Evolutionary conservation across 805 yeast species (phyloP).

Genomic region (Metschnikowia reukaufii): DNA sequence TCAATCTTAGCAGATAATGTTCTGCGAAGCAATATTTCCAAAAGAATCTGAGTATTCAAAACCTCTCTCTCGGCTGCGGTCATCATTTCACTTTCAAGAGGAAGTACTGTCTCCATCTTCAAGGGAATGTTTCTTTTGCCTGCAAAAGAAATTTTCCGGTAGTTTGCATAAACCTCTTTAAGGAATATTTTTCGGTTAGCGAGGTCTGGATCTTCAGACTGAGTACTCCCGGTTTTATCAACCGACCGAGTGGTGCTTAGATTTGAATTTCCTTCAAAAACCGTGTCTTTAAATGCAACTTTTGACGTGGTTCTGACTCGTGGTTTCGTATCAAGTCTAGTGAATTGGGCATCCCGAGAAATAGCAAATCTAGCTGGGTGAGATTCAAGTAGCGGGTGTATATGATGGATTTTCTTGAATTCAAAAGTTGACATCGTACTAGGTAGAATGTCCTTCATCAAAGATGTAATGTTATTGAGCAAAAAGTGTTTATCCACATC

Average conservation of each 20-base stretch:
- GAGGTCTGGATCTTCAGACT: slow-evolving; percentile 5
- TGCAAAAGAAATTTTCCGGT: slow-evolving; percentile 28
- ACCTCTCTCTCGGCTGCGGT: slow-evolving; percentile 26
- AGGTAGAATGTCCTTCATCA: slow-evolving; percentile 34
- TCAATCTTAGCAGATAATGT: slow-evolving; percentile 44
- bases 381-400: slow-evolving; percentile 15
- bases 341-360: slow-evolving; percentile 12
- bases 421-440: slow-evolving; percentile 26
- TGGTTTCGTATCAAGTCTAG: slow-evolving; percentile 1
- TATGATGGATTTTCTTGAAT: slow-evolving; percentile 18
- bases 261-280: background rate
- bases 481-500: slow-evolving; percentile 21
- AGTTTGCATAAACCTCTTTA: slow-evolving; percentile 25
- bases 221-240: background rate
- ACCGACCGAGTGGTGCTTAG: background rate
- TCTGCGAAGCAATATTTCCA: slow-evolving; percentile 40
- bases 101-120: slow-evolving; percentile 28
- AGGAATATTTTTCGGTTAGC: slow-evolving; percentile 20
- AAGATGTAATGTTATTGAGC: slow-evolving; percentile 19
- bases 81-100: slow-evolving; percentile 30
- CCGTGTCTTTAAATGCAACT: slow-evolving; percentile 5
- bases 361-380: slow-evolving; percentile 11
- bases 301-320: background rate
- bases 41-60: slow-evolving; percentile 32
- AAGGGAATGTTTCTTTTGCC: slow-evolving; percentile 25